These are phyloP conservation scores for Chaetomium olivaceum DNA, from an alignment of 2,329 filamentous ascomycete genomes.

Conservation along the genomic window DNA sequence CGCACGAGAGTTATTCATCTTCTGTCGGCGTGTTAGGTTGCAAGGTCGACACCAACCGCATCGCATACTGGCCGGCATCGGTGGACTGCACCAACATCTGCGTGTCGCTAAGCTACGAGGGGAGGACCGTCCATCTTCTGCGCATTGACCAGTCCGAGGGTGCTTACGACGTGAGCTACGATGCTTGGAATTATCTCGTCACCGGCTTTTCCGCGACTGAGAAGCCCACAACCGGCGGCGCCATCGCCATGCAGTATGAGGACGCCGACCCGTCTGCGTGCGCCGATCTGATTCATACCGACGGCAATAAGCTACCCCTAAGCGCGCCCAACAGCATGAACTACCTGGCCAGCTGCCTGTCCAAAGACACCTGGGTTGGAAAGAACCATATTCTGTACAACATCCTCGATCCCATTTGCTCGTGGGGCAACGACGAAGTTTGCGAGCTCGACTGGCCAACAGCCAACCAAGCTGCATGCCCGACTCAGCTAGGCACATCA, in stretches of 20 bases:
- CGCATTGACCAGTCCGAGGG: constrained; percentile 57
- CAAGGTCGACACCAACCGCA: constrained; percentile 61
- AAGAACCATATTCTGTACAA: constrained; percentile 56
- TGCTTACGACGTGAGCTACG: constrained; percentile 60
- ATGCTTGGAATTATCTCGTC: constrained; percentile 61
- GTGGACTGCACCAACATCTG: constrained; percentile 59
- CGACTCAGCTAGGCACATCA: constrained; percentile 45
- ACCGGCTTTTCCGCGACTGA: constrained; percentile 51
- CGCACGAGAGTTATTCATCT: constrained; percentile 58
- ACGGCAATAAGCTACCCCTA: constrained; percentile 54
- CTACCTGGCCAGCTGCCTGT: constrained; percentile 51
- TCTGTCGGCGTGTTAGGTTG: constrained; percentile 61
- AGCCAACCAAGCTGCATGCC: constrained; percentile 55
- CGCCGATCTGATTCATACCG: constrained; percentile 50
- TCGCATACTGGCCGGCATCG: constrained; percentile 60
- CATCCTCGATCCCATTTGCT: constrained; percentile 53
- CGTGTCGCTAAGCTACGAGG: constrained; percentile 52
- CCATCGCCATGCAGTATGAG: constrained; percentile 53
- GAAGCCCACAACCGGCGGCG: constrained; percentile 51
- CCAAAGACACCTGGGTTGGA: constrained; percentile 51
- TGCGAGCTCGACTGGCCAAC: constrained; percentile 51
- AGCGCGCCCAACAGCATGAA: constrained; percentile 59
- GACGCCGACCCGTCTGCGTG: constrained; percentile 51
- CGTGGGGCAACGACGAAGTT: constrained; percentile 52
- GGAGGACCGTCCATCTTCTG: constrained; percentile 57